These are phyloP conservation scores for Kokia cookei DNA, from an alignment of 441 rosid species.

Conservation along the genomic window DNA sequence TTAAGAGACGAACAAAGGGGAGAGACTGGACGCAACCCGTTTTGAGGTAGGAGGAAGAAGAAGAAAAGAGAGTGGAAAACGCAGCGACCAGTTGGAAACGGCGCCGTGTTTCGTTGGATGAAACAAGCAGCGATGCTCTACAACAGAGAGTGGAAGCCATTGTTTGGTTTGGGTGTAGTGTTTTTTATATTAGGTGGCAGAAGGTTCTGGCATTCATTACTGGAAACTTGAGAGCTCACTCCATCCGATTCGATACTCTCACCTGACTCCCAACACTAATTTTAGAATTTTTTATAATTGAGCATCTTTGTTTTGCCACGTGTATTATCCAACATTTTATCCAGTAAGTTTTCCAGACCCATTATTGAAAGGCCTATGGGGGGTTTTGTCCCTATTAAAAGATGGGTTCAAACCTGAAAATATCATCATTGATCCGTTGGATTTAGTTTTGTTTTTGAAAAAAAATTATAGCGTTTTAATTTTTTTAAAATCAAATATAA, in stretches of 20 bases:
- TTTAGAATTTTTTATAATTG: too few relatives aligned
- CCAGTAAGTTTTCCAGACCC: neutral
- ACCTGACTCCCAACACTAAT: neutral
- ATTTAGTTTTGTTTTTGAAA: too few relatives aligned
- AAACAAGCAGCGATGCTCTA: conserved; percentile 20
- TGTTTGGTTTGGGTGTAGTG: neutral
- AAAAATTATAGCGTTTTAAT: too few relatives aligned
- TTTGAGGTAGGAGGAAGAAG: conserved; percentile 31
- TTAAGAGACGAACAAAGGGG: conserved; percentile 35
- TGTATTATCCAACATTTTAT: neutral
- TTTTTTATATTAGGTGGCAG: neutral
- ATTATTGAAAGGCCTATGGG: too few relatives aligned
- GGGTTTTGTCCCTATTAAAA: too few relatives aligned
- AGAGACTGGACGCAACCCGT: conserved; percentile 50
- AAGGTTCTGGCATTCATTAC: conserved; percentile 1
- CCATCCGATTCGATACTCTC: neutral
- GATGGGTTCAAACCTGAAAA: too few relatives aligned
- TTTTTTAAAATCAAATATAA: too few relatives aligned
- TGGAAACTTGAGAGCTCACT: neutral
- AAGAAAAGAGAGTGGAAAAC: conserved; percentile 35
- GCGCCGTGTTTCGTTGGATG: conserved; percentile 41
- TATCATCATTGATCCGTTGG: too few relatives aligned
- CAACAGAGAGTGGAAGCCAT: conserved; percentile 39
- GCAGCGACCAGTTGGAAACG: conserved; percentile 68
- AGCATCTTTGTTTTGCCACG: neutral